A percentile compares a stretch with the other conserved stretches of the same genome.
Evolutionary conservation across 176 grass and related monocot species (phyloP).

Genomic region (Rhynchospora breviuscula): DNA sequence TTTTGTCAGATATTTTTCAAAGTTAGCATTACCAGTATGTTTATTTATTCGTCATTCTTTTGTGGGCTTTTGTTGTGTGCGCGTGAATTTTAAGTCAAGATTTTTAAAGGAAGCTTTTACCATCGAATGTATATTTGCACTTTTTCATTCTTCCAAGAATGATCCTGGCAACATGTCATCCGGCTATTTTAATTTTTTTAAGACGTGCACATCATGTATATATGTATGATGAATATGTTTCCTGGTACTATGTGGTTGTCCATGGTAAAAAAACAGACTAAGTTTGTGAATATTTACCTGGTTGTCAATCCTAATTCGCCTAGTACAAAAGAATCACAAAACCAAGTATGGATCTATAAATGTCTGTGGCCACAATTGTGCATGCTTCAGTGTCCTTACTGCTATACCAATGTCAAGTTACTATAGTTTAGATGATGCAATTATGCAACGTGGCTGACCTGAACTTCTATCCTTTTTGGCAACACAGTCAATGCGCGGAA

Average conservation of each 20-base stretch:
- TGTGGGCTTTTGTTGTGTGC: background rate
- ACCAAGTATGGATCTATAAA: background rate
- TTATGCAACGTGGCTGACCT: background rate
- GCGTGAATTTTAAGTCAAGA: no score
- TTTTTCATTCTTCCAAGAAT: background rate
- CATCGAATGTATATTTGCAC: background rate
- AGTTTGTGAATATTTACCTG: background rate
- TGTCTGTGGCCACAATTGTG: background rate
- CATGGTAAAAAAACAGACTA: background rate
- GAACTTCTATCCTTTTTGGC: conserved; percentile 41
- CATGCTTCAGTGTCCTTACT: background rate
- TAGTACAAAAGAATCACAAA: background rate
- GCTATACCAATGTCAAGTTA: background rate
- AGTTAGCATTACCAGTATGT: background rate
- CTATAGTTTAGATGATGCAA: background rate
- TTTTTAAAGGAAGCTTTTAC: background rate
- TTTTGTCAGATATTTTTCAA: conserved; percentile 19
- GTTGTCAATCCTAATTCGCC: background rate
- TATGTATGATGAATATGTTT: background rate
- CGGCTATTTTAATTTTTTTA: background rate
- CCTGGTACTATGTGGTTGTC: background rate
- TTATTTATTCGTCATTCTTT: background rate
- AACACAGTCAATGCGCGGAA: conserved; percentile 77
- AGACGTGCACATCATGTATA: background rate
- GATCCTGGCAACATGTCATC: background rate